Conservation (phyloP, 768 basidiomycete species). For the Agaricus blazei region DNA sequence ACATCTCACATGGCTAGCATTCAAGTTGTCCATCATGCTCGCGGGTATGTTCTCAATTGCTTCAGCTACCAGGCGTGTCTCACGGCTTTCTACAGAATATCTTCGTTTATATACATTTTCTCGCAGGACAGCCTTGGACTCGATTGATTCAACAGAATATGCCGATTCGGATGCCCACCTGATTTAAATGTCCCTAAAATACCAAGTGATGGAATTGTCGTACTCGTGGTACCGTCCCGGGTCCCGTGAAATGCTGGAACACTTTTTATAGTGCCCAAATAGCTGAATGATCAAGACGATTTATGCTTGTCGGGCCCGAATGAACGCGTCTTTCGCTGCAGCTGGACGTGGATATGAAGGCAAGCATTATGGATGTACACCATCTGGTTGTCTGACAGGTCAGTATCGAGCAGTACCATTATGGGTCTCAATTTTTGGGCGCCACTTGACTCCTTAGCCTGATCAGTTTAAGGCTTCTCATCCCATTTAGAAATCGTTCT, state of each 20-base stretch:
- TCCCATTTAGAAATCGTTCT: not conserved
- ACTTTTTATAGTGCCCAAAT: too few species aligned
- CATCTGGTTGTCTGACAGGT: too few species aligned
- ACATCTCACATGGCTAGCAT: too few species aligned
- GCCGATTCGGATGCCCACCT: not conserved
- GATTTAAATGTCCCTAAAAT: not conserved
- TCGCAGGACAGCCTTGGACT: not conserved
- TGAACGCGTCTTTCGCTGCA: too few species aligned
- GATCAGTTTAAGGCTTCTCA: not conserved
- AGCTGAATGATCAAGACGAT: too few species aligned
- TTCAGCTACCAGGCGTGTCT: not conserved
- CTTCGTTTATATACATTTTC: not conserved
- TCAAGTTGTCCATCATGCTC: not conserved
- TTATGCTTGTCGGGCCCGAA: too few species aligned
- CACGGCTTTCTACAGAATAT: not conserved
- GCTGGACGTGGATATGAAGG: too few species aligned
- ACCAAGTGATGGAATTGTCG: not conserved
- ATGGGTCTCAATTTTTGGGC: not conserved
- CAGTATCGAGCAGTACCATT: not conserved
- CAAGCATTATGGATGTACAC: too few species aligned
- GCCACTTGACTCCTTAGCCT: not conserved
- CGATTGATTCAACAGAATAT: not conserved
- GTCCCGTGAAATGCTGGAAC: too few species aligned
- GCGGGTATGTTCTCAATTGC: not conserved
- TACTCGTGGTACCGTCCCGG: too few species aligned